Evolutionary conservation across 805 yeast genomes (phyloP).

Genomic region (Lipomyces japonicus): DNA sequence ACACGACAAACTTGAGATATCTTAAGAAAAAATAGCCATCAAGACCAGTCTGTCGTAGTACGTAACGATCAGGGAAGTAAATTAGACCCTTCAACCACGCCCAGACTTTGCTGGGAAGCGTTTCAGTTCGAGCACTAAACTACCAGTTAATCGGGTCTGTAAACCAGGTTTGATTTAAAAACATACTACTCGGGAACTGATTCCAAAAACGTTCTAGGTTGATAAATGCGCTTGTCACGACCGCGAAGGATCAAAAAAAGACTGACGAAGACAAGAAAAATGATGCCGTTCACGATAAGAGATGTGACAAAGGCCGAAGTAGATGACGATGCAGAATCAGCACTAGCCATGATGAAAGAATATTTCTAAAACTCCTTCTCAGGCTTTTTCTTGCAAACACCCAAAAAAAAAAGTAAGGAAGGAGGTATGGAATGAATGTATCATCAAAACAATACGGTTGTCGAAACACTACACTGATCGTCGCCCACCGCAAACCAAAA

Average conservation of each 20-base stretch:
- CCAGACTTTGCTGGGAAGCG: constrained; percentile 64
- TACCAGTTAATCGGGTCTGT: too few relatives aligned
- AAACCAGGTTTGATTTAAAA: too few relatives aligned
- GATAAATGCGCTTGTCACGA: constrained; percentile 68
- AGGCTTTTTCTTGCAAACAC: too few relatives aligned
- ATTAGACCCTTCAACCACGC: constrained; percentile 67
- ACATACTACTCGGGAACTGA: constrained; percentile 42
- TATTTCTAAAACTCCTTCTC: too few relatives aligned
- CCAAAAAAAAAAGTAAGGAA: too few relatives aligned
- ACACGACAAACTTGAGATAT: constrained; percentile 58
- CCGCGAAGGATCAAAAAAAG: constrained; percentile 66
- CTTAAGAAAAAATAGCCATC: constrained; percentile 91
- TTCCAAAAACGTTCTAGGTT: constrained; percentile 70
- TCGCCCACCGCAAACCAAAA: too few relatives aligned
- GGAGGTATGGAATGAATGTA: too few relatives aligned
- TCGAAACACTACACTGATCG: too few relatives aligned
- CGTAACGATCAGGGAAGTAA: constrained; percentile 64
- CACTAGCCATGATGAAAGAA: too few relatives aligned
- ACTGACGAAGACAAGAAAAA: constrained; percentile 59
- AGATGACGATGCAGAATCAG: constrained; percentile 43
- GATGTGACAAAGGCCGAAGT: constrained; percentile 74
- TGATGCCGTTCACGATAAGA: constrained; percentile 59
- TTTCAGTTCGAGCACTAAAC: constrained; percentile 51
- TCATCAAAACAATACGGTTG: too few relatives aligned
- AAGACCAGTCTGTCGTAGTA: constrained; percentile 83